Evolutionary conservation across 2,329 filamentous ascomycete species (phyloP).

Genomic region (Fusarium floridanum): DNA sequence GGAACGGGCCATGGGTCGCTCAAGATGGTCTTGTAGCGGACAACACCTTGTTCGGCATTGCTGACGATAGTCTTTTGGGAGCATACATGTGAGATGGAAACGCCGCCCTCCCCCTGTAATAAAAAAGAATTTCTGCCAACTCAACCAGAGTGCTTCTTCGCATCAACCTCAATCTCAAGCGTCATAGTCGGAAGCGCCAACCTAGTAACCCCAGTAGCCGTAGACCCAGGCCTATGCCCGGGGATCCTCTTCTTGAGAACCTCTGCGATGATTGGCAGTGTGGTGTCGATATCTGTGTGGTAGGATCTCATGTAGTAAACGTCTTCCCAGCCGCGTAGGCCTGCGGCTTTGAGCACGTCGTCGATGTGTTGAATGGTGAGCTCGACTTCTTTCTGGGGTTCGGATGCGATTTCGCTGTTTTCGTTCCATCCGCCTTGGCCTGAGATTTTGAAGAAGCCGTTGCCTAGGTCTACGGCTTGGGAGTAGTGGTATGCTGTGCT

Average conservation of each 20-base stretch:
- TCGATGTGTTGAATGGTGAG: conserved; percentile 43
- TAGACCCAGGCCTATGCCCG: conserved; percentile 22
- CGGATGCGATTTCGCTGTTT: conserved; percentile 28
- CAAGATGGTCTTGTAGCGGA: not conserved
- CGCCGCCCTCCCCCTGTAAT: not conserved
- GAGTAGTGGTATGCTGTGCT: conserved; percentile 40
- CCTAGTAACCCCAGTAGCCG: conserved; percentile 20
- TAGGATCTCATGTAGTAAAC: conserved; percentile 45
- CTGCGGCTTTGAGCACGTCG: conserved; percentile 38
- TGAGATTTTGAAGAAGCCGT: conserved; percentile 42
- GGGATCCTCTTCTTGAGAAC: conserved; percentile 28
- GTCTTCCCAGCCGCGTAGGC: conserved; percentile 46
- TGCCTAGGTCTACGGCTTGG: conserved; percentile 40
- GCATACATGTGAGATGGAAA: not conserved
- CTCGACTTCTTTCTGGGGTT: conserved; percentile 27
- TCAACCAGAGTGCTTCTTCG: conserved; percentile 8
- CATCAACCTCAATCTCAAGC: conserved; percentile 43
- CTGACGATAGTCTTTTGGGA: conserved; percentile 2
- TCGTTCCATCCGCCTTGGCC: conserved; percentile 43
- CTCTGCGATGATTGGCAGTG: conserved; percentile 17
- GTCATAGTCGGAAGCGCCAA: conserved; percentile 36
- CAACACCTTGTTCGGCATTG: conserved; percentile 2
- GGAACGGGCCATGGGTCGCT: not conserved
- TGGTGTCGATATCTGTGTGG: conserved; percentile 38
- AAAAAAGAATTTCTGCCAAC: not conserved